Conservation (phyloP, 1,139 yeast genomes). For the Pichia sp. region DNA sequence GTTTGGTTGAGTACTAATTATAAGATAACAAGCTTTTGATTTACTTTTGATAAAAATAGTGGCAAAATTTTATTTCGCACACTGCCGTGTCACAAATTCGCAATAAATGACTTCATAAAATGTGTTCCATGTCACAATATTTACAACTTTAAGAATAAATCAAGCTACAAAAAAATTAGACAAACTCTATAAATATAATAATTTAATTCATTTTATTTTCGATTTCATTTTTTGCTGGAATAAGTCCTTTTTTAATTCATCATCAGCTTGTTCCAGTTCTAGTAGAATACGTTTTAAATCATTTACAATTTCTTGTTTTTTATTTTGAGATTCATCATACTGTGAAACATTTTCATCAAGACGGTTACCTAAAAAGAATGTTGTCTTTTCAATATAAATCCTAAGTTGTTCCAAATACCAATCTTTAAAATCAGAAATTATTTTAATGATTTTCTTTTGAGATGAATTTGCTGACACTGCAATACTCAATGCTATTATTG, state of each 20-base stretch:
- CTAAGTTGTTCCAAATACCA: conserved; percentile 27
- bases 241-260: conserved; percentile 4
- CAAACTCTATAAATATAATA: background rate
- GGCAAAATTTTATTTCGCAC: background rate
- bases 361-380: conserved; percentile 17
- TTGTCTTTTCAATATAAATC: conserved; percentile 23
- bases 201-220: background rate
- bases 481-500: conserved; percentile 25
- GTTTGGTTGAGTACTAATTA: background rate
- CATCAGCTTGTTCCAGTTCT: conserved; percentile 14
- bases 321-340: conserved; percentile 13
- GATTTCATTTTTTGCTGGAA: background rate
- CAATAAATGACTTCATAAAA: background rate
- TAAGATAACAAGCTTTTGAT: background rate
- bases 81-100: background rate
- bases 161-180: background rate
- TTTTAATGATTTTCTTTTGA: conserved; percentile 19
- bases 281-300: background rate
- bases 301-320: conserved; percentile 3
- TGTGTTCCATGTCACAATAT: background rate
- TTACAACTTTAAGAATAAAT: background rate
- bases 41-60: background rate
- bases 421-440: conserved; percentile 20
- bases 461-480: conserved; percentile 26
- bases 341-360: conserved; percentile 16